Evolutionary conservation across 1,284 basidiomycete species (phyloP).

Genomic region (Leccinum fuscescens): DNA sequence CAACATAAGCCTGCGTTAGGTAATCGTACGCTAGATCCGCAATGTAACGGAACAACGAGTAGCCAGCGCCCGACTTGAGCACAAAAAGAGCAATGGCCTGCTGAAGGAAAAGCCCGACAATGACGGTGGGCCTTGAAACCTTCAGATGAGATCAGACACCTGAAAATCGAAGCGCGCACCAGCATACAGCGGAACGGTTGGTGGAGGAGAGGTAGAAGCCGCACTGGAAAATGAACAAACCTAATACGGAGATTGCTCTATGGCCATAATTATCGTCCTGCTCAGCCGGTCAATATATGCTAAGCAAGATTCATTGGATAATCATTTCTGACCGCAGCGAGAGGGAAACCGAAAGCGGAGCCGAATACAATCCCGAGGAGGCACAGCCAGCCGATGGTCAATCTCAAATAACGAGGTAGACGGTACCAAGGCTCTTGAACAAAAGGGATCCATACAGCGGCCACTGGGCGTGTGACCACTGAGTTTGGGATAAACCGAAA

Average conservation of each 20-base stretch:
- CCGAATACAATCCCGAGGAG: conserved; percentile 76
- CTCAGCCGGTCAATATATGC: conserved; percentile 6
- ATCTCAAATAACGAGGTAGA: conserved; percentile 55
- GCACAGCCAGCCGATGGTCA: conserved; percentile 69
- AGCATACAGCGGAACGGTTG: conserved; percentile 62
- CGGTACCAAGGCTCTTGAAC: conserved; percentile 69
- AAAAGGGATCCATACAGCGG: conserved; percentile 61
- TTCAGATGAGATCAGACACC: conserved; percentile 5
- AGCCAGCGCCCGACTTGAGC: conserved; percentile 77
- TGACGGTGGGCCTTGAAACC: conserved; percentile 66
- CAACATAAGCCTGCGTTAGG: conserved; percentile 59
- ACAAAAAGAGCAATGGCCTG: conserved; percentile 85
- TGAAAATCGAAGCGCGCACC: conserved; percentile 39
- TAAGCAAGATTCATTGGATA: neutral
- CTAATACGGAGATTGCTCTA: conserved; percentile 78
- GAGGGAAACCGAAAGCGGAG: conserved; percentile 76
- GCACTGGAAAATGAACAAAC: conserved; percentile 74
- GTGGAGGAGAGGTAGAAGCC: conserved; percentile 66
- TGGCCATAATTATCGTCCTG: conserved; percentile 71
- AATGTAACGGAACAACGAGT: conserved; percentile 79
- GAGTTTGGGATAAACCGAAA: conserved; percentile 77
- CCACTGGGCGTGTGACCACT: conserved; percentile 63
- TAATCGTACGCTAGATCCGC: conserved; percentile 75
- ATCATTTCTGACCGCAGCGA: conserved; percentile 47
- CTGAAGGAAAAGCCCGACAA: conserved; percentile 82